phyloP scores from a whole-genome alignment of 1,284 basidiomycete species.

The Neonothopanus nambi region DNA sequence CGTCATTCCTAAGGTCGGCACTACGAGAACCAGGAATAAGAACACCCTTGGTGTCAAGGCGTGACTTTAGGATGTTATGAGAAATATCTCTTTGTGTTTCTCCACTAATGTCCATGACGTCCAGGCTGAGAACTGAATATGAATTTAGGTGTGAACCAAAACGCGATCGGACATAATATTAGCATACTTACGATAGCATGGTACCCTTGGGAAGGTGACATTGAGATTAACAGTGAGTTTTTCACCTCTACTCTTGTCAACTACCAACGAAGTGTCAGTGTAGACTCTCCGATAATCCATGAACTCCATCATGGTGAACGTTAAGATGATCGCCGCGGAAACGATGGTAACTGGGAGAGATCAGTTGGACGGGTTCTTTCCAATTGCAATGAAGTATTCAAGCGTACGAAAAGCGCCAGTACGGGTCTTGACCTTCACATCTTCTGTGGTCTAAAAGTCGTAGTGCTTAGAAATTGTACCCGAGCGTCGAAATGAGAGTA shows the following conservation, averaged over 20 bases:
- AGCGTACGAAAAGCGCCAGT: conserved; percentile 86
- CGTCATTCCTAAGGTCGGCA: conserved; percentile 78
- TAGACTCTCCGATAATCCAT: conserved; percentile 90
- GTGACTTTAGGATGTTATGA: conserved; percentile 87
- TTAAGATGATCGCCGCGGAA: conserved; percentile 88
- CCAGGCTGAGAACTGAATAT: conserved; percentile 89
- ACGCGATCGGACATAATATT: neutral
- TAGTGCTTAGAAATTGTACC: conserved; percentile 7
- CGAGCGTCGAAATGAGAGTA: conserved; percentile 12
- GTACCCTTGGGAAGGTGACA: conserved; percentile 94
- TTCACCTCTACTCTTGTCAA: conserved; percentile 94
- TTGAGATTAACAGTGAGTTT: conserved; percentile 92
- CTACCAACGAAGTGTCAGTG: conserved; percentile 87
- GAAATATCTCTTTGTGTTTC: conserved; percentile 90
- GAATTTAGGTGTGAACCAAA: conserved; percentile 20
- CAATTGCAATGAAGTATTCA: conserved; percentile 5
- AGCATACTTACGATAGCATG: conserved; percentile 83
- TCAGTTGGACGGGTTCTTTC: conserved; percentile 2
- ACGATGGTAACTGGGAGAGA: conserved; percentile 79
- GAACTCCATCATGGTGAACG: conserved; percentile 92
- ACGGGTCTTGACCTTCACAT: conserved; percentile 96
- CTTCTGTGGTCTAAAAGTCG: conserved; percentile 84
- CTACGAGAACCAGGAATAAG: conserved; percentile 58
- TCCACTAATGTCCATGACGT: conserved; percentile 98
- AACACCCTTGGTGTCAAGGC: conserved; percentile 66